Base-by-base conservation (phyloP, 176 grass and related monocot species). In the Cenchrus americanus region DNA sequence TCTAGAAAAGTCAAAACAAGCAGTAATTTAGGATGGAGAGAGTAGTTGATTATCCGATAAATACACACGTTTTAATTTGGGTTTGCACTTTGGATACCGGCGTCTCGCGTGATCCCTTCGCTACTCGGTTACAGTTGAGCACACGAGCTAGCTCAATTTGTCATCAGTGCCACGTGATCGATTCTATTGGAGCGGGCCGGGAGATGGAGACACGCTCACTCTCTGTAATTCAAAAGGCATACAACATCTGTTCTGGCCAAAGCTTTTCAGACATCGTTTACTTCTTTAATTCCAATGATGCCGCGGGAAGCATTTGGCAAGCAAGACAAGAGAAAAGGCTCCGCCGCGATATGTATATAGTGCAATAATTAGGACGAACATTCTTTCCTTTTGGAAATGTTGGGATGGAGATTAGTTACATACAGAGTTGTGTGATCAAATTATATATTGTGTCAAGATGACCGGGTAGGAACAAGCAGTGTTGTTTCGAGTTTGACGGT, bases 401-500 rank as follows among this genome's bases (percentile, higher is more conserved):
- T 57, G 18, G 0, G 34, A 24, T 61, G 10, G 24, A 24, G 58
- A 22, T n/a, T n/a, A 59, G 22, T 22, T 59, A 51, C 6, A 30
- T 15, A 3, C 34, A 37, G 34, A 37, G 34, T 37, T 15, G 10
- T 22, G 57, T 22, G 57, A 21, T 22, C 57, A 18, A 17, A 54
- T 15, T 51, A 54, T 54, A 42, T 48, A 49, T 49, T 49, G 11
- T 14, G 13, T 51, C 49, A 5, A 5, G 8, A 27, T 24, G 14
- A 73, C 8, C 15, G 43, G 43, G 11, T 49, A 12, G 48, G 24
- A 73, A 71, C 15, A 8, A 62, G 6, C 14, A 14, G 55, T 8
- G 40, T 42, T n/a, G 4, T 61, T 77, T 46, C 75, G 22, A 63
- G 58, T 63, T 78, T 47, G 75, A 78, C 57, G 57, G 22, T 78